Conservation (phyloP, 164 flowering plant species). For the Berberis vulgaris region DNA sequence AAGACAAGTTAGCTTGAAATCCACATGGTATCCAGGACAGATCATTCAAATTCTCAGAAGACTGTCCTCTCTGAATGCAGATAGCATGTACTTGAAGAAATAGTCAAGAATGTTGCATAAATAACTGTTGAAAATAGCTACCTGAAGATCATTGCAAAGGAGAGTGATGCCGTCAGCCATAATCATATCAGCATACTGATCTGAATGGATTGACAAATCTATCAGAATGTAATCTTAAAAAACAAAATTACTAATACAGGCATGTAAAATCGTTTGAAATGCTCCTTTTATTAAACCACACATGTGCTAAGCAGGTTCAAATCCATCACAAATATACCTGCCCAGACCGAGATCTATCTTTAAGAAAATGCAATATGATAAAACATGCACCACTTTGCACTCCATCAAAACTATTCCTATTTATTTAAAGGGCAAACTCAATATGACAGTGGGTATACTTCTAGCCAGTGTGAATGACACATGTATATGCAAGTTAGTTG, state of each 20-base stretch:
- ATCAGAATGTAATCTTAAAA: neutral
- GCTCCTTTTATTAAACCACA: neutral
- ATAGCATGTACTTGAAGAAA: neutral
- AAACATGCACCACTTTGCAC: no score
- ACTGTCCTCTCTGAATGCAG: no score
- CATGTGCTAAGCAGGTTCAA: neutral
- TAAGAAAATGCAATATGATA: no score
- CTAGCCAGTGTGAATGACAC: no score
- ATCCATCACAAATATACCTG: no score
- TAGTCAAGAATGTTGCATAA: neutral
- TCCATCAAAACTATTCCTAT: no score
- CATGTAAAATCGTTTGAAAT: neutral
- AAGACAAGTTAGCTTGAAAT: no score
- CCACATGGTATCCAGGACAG: neutral
- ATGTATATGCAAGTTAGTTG: no score
- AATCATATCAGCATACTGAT: constrained; percentile 85
- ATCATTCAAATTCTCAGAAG: neutral
- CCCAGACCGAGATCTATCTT: no score
- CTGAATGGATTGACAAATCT: constrained; percentile 23
- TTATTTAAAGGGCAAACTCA: no score
- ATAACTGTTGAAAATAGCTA: constrained; percentile 14
- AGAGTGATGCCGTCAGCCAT: constrained; percentile 83
- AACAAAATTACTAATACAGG: neutral
- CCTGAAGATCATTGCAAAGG: constrained; percentile 93
- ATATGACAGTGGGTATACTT: no score